These are phyloP conservation scores for Coemansia sp. DNA, from an alignment of 192 early-diverging fungal genomes.

Conservation along the genomic window DNA sequence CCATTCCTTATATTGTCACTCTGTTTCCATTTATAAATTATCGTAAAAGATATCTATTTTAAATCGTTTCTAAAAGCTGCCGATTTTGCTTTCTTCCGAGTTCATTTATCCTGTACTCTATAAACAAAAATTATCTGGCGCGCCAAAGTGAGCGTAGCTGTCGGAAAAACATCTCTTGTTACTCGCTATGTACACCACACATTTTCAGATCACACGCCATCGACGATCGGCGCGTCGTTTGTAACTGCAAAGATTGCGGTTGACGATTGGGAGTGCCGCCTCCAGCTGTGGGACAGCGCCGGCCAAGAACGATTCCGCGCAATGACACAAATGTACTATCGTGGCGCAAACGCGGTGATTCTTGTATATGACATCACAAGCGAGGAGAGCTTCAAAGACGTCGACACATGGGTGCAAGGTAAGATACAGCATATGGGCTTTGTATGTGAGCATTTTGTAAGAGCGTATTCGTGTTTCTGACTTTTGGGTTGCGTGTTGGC, in stretches of 20 bases:
- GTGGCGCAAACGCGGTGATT: constrained; percentile 72
- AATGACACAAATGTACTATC: constrained; percentile 79
- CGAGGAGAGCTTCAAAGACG: constrained; percentile 68
- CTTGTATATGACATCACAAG: constrained; percentile 76
- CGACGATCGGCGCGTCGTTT: constrained; percentile 78
- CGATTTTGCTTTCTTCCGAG: too few species aligned
- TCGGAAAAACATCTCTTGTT: constrained; percentile 80
- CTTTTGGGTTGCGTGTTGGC: background rate
- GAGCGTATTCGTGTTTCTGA: background rate
- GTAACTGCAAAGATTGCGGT: constrained; percentile 76
- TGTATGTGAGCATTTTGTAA: background rate
- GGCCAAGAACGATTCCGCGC: constrained; percentile 77
- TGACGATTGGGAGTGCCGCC: constrained; percentile 74
- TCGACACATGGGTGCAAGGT: constrained; percentile 68
- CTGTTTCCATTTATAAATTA: too few species aligned
- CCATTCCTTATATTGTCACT: background rate
- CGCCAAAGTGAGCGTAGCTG: constrained; percentile 52
- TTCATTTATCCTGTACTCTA: too few species aligned
- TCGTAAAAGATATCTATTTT: too few species aligned
- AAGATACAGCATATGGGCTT: background rate
- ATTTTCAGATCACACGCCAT: constrained; percentile 74
- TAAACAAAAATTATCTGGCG: background rate
- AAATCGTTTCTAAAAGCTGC: too few species aligned
- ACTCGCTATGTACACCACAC: constrained; percentile 74
- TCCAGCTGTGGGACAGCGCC: constrained; percentile 78